phyloP scores from a whole-genome alignment of 352 stramenopile genomes.

The Pythium sukuiense region DNA sequence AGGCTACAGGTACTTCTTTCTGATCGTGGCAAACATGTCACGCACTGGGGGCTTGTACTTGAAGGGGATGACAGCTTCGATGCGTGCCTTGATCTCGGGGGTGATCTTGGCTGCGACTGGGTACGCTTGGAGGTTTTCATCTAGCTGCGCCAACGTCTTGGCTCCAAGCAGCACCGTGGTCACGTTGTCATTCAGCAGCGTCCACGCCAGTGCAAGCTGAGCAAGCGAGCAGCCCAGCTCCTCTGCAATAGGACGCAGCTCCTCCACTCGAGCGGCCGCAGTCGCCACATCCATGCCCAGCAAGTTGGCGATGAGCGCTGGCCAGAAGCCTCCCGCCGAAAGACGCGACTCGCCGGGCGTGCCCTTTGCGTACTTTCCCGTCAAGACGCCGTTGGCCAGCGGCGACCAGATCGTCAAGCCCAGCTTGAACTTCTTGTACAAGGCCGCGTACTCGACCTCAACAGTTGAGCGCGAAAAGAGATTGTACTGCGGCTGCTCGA shows the following conservation, averaged over 20 bases:
- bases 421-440: slow-evolving; percentile 43
- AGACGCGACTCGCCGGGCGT: slow-evolving; percentile 26
- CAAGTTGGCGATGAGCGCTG: slow-evolving; percentile 12
- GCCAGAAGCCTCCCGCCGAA: slow-evolving; percentile 19
- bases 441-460: slow-evolving; percentile 38
- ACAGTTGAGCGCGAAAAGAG: slow-evolving; percentile 42
- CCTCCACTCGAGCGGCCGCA: slow-evolving; percentile 11
- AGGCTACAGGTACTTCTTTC: not conserved
- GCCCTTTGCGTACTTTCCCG: slow-evolving; percentile 52
- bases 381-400: slow-evolving; percentile 42
- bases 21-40: slow-evolving; percentile 3
- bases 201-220: slow-evolving; percentile 47
- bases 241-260: slow-evolving; percentile 31
- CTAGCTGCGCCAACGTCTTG: slow-evolving; percentile 34
- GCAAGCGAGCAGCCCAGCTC: slow-evolving; percentile 32
- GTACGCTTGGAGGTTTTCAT: slow-evolving; percentile 49
- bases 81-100: slow-evolving; percentile 37
- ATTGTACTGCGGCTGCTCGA: slow-evolving; percentile 57
- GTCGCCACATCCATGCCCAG: not conserved
- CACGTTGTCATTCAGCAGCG: slow-evolving; percentile 37
- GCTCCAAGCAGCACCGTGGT: slow-evolving; percentile 39
- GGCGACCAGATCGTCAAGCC: slow-evolving; percentile 46
- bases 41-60: slow-evolving; percentile 16
- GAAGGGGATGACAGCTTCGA: slow-evolving; percentile 34
- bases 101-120: slow-evolving; percentile 36